Evolutionary conservation across 1,284 basidiomycete species (phyloP), one percentile per base, ranked within the genome.

Genomic region (Meira nashicola): DNA sequence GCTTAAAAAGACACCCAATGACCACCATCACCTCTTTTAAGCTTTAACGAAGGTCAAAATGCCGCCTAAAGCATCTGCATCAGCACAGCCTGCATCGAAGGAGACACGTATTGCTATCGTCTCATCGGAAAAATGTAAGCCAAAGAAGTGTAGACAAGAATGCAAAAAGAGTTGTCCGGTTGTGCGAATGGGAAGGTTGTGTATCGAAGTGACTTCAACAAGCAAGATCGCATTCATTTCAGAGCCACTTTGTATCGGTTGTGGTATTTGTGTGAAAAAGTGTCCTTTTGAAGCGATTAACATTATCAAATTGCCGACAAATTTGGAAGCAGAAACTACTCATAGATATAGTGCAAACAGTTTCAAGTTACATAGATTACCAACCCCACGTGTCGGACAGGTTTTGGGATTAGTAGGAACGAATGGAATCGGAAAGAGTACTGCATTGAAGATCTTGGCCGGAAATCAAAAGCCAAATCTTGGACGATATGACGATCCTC

Each of bases 221-320:
- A 39, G 65, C 62, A 77, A 77, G 64, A 77, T 77, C 52, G 75
- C 76, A 39, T 74, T 74, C 54, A 73, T 78, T 60, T 71, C 68
- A 17, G 76, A 78, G 59, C 65, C 73, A 19, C 70, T 78, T 38
- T 78, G 76, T 65, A 78, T 78, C 47, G 76, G 76, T 39, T 78
- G 76, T 65, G 76, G 76, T 76, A 78, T 78, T 56, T 78, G 76
- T 64, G 66, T 70, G 38, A 78, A 78, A 47, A 78, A 78, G 66
- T 78, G 76, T 52, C 76, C 76, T 21, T 78, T 78, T 46, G 76
- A 78, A 54, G 76, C 76, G 37, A 78, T 78, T 64, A 78, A 74
- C 66, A 78, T 78, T 47, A 76, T 78, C 67, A 78, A 78, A 61
- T 66, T 77, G 33, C 76, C 76, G 53, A 78, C 76, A 57, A 78